These are phyloP conservation scores for Aspergillus haitiensis DNA, from an alignment of 495 filamentous ascomycete genomes.

Conservation along the genomic window DNA sequence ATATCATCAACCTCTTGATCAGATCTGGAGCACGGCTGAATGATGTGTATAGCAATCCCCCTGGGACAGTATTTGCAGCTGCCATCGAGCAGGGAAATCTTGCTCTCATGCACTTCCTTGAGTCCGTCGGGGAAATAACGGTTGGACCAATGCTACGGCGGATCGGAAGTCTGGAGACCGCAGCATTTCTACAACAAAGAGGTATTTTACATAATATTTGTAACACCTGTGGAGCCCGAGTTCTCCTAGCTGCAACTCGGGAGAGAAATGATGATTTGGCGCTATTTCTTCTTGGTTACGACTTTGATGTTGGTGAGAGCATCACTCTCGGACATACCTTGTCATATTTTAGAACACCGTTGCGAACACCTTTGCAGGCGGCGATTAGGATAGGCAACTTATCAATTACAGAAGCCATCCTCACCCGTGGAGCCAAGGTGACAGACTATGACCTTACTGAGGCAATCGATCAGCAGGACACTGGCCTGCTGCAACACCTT, in stretches of 20 bases:
- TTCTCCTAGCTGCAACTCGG: neutral
- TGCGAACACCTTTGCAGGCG: slow-evolving; percentile 3
- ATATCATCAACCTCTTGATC: neutral
- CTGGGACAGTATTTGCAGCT: slow-evolving; percentile 11
- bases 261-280: neutral
- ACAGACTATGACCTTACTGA: neutral
- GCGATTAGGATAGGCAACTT: neutral
- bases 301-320: neutral
- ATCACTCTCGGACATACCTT: no score
- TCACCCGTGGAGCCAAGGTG: slow-evolving; percentile 1
- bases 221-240: neutral
- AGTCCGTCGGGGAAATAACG: neutral
- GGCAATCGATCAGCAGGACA: neutral
- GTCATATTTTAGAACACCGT: neutral
- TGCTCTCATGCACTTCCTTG: neutral
- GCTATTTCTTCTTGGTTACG: neutral
- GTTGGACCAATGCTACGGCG: neutral
- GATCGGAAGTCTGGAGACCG: neutral
- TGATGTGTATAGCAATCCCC: slow-evolving; percentile 1
- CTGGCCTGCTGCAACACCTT: neutral
- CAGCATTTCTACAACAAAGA: neutral
- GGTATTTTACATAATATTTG: neutral
- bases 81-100: slow-evolving; percentile 8
- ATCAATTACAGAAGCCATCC: neutral
- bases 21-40: slow-evolving; percentile 7